A percentile compares a stretch with the other conserved stretches of the same genome.
Evolutionary conservation across 2,329 filamentous ascomycete genomes (phyloP).

Genomic region (Hypomyces perniciosus): DNA sequence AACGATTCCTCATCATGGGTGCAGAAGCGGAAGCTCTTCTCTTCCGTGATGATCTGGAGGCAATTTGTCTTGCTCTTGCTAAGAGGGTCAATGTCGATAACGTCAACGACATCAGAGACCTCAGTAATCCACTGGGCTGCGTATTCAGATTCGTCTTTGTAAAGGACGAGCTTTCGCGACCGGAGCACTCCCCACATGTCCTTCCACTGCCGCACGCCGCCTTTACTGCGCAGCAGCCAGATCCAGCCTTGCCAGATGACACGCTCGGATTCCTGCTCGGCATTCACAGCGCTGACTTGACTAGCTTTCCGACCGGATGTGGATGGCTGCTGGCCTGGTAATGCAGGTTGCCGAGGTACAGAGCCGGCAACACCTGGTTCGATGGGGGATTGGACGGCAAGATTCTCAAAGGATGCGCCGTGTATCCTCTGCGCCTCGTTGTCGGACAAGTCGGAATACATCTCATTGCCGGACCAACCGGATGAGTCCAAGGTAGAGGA

Average conservation of each 20-base stretch:
- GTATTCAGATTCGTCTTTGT: conserved; percentile 91
- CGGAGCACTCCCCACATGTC: conserved; percentile 88
- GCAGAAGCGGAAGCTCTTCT: conserved; percentile 75
- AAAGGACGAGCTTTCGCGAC: conserved; percentile 76
- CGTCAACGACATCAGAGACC: conserved; percentile 74
- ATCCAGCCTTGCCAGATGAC: conserved; percentile 94
- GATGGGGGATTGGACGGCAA: conserved; percentile 35
- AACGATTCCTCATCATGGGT: conserved; percentile 75
- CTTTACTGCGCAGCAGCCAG: conserved; percentile 73
- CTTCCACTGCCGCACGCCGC: conserved; percentile 88
- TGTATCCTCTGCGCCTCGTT: conserved; percentile 45
- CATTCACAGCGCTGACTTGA: conserved; percentile 50
- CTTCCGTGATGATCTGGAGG: conserved; percentile 88
- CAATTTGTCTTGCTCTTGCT: conserved; percentile 81
- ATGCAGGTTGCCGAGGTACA: not conserved
- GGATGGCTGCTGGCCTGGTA: conserved; percentile 8
- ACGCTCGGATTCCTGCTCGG: conserved; percentile 67
- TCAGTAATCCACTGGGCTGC: conserved; percentile 76
- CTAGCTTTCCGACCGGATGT: conserved; percentile 44
- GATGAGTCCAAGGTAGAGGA: conserved; percentile 62
- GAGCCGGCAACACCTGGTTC: not conserved
- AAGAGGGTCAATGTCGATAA: conserved; percentile 85
- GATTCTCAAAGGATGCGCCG: conserved; percentile 47
- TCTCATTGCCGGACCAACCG: conserved; percentile 55
- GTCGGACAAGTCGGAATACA: conserved; percentile 85